Evolutionary conservation across 2,329 filamentous ascomycete genomes (phyloP), one percentile per base, ranked within the genome.

Genomic region (Cladorrhinum sp.): DNA sequence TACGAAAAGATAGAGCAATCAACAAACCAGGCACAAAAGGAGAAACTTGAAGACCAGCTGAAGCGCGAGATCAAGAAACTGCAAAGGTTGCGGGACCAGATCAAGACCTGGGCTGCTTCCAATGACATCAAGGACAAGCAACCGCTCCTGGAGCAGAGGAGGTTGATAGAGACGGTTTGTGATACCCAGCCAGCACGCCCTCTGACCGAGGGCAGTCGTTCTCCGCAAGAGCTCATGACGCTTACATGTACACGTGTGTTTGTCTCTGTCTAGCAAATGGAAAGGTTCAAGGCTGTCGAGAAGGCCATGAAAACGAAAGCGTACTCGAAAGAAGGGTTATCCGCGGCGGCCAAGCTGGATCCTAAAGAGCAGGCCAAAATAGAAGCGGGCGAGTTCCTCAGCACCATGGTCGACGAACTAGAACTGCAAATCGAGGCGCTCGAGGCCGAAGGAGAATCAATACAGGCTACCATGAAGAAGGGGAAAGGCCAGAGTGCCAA

Each of bases 221-320:
- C n/a, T 46, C 12, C n/a, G n/a, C n/a, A 21, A 18, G 42, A 46
- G 42, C 42, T 46, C 42, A 46, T 46, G 42, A 62, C 65, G 58
- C 68, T 68, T 64, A 66, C 61, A 48, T 70, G 75, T 78, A 57
- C 56, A 58, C 59, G 23, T n/a, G 42, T 60, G 49, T 46, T 46
- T 46, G 42, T 46, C n/a, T 46, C 5, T 61, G 50, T 62, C 24
- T 66, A 95, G 91, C 89, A 94, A 90, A 99, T 99, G 95, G 95
- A 99, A 79, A 92, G 92, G 72, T 99, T 99, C 85, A 99, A 99
- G 80, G 94, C 93, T n/a, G 95, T 99, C 57, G 95, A 99, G 77
- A 99, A 99, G 82, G 95, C 96, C 72, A 98, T 99, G 95, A 99
- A 99, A 82, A 99, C 95, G 60, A 99, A 99, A 77, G 95, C 95